Evolutionary conservation across 371 early-diverging fungal species (phyloP), one percentile per base, ranked within the genome.

Genomic region (Neoconidiobolus thromboides): DNA sequence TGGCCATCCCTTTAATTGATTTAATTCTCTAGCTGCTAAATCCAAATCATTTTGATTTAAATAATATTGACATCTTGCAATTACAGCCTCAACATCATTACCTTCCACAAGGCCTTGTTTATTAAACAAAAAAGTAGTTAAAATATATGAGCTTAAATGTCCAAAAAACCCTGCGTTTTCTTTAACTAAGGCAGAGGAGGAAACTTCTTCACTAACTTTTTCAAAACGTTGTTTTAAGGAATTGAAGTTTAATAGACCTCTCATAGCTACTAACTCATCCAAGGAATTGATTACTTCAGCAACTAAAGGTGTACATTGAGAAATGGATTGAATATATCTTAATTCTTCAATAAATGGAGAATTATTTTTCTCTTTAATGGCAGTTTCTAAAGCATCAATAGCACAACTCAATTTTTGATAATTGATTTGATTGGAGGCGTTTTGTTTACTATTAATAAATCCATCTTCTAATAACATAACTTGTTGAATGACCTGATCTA

Each of bases 1-100:
- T 4, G 91, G 83, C 97, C 97, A 96, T 5, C 97, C 96, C 59
- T 72, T 78, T 61, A 96, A 75, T 69, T 90, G 92, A 69, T 96
- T 96, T 62, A 94, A 62, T 68, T 96, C 96, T 60, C 96, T 75
- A 15, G 91, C 72, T n/a, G 93, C 94, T 52, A 72, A 73, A 56
- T 95, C 95, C 60, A 96, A 66, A 68, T 94, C 89, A 47, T 79
- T 80, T 56, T 80, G 76, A 43, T 70, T 65, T 56, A 96, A 70
- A 67, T 85, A 83, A 65, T 80, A 79, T 65, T 87, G 76, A 12
- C 87, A 72, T 57, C 96, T 81, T 6, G 93, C 83, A 51, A 95
- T 65, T 55, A 93, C 76, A 0, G 91, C 75, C 64, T 96, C 95
- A n/a, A 89, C 78, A 67, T 93, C 94, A 48, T 81, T 78, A 43